A percentile compares a stretch with the other conserved stretches of the same genome.
Conservation (phyloP, 2,329 filamentous ascomycete genomes). For the Alternaria alternata region DNA sequence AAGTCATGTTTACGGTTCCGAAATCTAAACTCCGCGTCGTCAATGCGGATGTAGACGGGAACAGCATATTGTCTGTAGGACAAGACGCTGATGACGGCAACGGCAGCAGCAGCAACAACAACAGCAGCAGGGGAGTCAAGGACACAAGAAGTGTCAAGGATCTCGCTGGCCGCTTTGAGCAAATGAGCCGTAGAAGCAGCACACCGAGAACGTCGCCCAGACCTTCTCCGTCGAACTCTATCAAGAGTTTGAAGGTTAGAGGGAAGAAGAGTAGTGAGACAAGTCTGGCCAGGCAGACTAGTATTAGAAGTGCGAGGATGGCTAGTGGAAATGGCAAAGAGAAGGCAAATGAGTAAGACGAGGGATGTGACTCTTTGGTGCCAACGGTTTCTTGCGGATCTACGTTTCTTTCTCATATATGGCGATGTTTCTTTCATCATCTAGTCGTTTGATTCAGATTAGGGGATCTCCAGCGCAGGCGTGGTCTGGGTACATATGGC, state of each 20-base stretch:
- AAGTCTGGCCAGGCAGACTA: constrained; percentile 12
- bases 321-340: constrained; percentile 1
- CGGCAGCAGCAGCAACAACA: no score
- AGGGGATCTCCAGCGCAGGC: no score
- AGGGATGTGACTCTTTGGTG: no score
- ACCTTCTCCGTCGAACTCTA: constrained; percentile 29
- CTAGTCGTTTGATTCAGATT: no score
- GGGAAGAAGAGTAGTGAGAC: constrained; percentile 27
- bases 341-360: background rate
- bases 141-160: constrained; percentile 39
- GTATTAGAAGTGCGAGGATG: constrained; percentile 1
- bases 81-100: background rate
- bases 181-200: constrained; percentile 17
- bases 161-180: constrained; percentile 42
- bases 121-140: constrained; percentile 8
- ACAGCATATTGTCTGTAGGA: constrained; percentile 35
- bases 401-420: no score
- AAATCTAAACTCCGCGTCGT: constrained; percentile 88
- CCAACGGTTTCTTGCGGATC: no score
- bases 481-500: no score
- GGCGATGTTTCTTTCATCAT: no score
- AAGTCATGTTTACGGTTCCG: constrained; percentile 88
- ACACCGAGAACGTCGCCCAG: constrained; percentile 19
- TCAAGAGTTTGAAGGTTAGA: constrained; percentile 40
- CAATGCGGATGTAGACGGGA: constrained; percentile 61